phyloP scores from a whole-genome alignment of 805 yeast species.

The Yamadazyma sp. region DNA sequence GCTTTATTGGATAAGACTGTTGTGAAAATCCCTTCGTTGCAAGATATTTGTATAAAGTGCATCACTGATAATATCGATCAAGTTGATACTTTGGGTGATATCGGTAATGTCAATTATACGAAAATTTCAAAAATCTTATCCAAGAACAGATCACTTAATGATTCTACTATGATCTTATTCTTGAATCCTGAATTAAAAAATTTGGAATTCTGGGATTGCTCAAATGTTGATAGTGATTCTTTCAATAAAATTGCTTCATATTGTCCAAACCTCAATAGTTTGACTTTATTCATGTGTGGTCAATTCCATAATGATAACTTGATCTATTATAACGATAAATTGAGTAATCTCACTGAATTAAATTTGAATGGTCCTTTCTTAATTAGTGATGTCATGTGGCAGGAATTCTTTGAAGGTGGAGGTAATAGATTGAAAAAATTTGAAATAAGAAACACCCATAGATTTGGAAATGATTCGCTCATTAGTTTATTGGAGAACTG shows the following conservation, averaged over 20 bases:
- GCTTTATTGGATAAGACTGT: slow-evolving; percentile 75
- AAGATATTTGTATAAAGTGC: slow-evolving; percentile 72
- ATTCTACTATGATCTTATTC: slow-evolving; percentile 70
- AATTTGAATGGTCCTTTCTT: slow-evolving; percentile 89
- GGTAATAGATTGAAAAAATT: slow-evolving; percentile 56
- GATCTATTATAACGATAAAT: slow-evolving; percentile 56
- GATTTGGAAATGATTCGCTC: slow-evolving; percentile 69
- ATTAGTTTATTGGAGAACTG: slow-evolving; percentile 60
- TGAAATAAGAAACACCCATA: slow-evolving; percentile 75
- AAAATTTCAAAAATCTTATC: slow-evolving; percentile 76
- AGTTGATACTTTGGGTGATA: slow-evolving; percentile 82
- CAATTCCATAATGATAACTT: slow-evolving; percentile 78
- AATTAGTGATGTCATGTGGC: slow-evolving; percentile 76
- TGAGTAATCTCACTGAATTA: slow-evolving; percentile 51
- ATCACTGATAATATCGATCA: slow-evolving; percentile 66
- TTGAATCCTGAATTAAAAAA: slow-evolving; percentile 54
- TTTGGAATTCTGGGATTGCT: slow-evolving; percentile 90
- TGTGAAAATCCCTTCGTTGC: slow-evolving; percentile 64
- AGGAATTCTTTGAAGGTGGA: slow-evolving; percentile 58
- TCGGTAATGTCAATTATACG: slow-evolving; percentile 68
- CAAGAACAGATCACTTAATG: slow-evolving; percentile 75
- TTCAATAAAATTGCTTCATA: slow-evolving; percentile 67
- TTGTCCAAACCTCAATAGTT: slow-evolving; percentile 66
- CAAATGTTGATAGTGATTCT: slow-evolving; percentile 65
- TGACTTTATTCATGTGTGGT: slow-evolving; percentile 90